Conservation (phyloP, 306 rosid genomes). For the Castanospermum australe region DNA sequence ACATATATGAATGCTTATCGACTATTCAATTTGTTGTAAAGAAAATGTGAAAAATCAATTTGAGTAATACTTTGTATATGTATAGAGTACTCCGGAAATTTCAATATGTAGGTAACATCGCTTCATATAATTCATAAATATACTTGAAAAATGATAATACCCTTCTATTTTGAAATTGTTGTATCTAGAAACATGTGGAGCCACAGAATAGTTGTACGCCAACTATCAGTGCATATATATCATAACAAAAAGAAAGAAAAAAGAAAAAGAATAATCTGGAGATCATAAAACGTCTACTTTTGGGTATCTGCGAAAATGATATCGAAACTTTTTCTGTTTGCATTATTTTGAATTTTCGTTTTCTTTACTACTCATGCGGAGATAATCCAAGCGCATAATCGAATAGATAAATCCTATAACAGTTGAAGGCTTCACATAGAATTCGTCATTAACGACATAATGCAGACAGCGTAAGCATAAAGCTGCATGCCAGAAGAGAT, state of each 20-base stretch:
- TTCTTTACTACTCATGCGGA: not conserved
- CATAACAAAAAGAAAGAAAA: not conserved
- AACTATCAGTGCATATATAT: not conserved
- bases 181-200: not conserved
- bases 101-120: not conserved
- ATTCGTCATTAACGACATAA: not conserved
- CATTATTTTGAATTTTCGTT: not conserved
- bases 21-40: too few species aligned
- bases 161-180: not conserved
- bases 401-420: not conserved
- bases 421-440: slow-evolving; percentile 9
- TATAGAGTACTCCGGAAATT: too few species aligned
- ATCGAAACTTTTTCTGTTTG: not conserved
- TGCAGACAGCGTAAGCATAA: not conserved
- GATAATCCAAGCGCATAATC: not conserved
- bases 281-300: not conserved
- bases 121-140: not conserved
- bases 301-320: not conserved
- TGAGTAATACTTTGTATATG: not conserved
- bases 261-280: not conserved
- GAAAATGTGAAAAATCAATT: too few species aligned
- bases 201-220: not conserved
- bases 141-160: too few species aligned
- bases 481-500: slow-evolving; percentile 23
- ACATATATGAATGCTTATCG: too few species aligned